Evolutionary conservation across 169 alveolate genomes (phyloP).

Genomic region (Plasmodium blacklocki): DNA sequence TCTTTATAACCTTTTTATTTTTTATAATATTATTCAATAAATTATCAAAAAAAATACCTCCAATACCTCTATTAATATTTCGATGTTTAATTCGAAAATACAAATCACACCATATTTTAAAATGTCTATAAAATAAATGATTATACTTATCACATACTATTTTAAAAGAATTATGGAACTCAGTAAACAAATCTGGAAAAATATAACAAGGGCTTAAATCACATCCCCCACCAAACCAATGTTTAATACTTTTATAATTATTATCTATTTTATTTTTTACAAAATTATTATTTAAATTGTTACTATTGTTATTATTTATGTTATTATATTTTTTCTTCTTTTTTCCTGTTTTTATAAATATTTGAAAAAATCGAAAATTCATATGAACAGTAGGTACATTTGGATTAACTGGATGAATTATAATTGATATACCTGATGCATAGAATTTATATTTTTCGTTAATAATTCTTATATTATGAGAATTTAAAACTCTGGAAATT

Average conservation of each 20-base stretch:
- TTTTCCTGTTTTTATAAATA: conserved; percentile 78
- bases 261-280: conserved; percentile 25
- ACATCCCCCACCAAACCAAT: conserved; percentile 95
- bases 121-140: conserved; percentile 82
- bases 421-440: conserved; percentile 91
- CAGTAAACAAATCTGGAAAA: conserved; percentile 86
- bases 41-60: conserved; percentile 93
- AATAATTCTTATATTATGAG: conserved; percentile 51
- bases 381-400: conserved; percentile 89
- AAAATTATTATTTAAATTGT: not conserved
- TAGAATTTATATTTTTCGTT: conserved; percentile 78
- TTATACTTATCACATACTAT: conserved; percentile 84
- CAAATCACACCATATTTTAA: conserved; percentile 89
- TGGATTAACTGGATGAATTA: conserved; percentile 91
- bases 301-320: not conserved
- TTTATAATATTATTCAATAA: conserved; percentile 76
- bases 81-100: conserved; percentile 88
- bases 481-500: conserved; percentile 60
- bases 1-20: conserved; percentile 12
- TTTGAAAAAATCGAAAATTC: conserved; percentile 87
- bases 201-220: conserved; percentile 92
- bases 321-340: conserved; percentile 23
- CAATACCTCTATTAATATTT: conserved; percentile 90
- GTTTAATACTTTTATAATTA: conserved; percentile 77
- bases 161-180: conserved; percentile 87